phyloP scores from a whole-genome alignment of 1,284 basidiomycete genomes.

The Marasmius sp. region DNA sequence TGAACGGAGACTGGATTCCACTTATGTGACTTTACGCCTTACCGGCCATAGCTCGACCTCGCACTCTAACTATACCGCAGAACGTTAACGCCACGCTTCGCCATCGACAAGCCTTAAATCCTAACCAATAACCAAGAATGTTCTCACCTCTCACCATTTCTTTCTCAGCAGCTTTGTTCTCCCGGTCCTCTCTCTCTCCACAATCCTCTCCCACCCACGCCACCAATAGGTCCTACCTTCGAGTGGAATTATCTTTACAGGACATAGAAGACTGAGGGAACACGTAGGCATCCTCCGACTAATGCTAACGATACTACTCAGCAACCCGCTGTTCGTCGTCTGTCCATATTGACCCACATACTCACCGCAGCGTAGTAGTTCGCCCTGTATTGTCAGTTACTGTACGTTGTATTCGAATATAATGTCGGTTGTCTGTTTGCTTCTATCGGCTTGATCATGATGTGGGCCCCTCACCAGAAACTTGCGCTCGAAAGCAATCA shows the following conservation, averaged over 20 bases:
- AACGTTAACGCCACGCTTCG: background rate
- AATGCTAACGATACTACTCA: slow-evolving; percentile 1
- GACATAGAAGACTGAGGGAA: background rate
- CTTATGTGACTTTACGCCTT: background rate
- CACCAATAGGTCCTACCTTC: background rate
- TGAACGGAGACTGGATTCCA: background rate
- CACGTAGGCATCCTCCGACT: slow-evolving; percentile 1
- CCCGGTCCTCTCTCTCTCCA: background rate
- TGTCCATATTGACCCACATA: background rate
- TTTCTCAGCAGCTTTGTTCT: slow-evolving; percentile 2
- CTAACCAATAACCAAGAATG: background rate
- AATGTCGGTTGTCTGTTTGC: background rate
- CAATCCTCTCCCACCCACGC: background rate
- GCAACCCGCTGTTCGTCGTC: background rate
- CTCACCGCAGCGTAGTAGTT: background rate
- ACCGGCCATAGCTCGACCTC: background rate
- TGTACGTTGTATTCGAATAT: background rate
- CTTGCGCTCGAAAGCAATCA: too few species aligned
- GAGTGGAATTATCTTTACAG: background rate
- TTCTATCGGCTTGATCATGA: background rate
- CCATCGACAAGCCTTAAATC: background rate
- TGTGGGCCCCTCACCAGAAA: too few species aligned
- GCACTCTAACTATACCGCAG: background rate
- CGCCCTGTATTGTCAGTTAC: background rate
- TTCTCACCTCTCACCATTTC: background rate